Evolutionary conservation across 2,329 filamentous ascomycete genomes (phyloP).

Genomic region (Hirsutella rhossiliensis): DNA sequence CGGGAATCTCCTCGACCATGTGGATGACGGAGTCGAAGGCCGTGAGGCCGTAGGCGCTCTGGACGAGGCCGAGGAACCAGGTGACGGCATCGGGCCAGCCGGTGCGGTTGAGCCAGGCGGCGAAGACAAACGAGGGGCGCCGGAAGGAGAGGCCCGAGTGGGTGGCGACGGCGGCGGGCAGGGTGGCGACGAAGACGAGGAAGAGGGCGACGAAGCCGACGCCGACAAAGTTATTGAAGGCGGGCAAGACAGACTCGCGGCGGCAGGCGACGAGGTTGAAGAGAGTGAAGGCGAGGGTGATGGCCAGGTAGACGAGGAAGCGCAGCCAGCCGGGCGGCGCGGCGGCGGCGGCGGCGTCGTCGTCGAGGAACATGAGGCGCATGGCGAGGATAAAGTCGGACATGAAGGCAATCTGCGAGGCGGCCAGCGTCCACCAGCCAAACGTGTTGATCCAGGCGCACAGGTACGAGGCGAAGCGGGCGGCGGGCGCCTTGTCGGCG

Average conservation of each 20-base stretch:
- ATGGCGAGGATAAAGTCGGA: constrained; percentile 44
- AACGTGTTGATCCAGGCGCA: constrained; percentile 50
- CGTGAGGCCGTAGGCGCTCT: constrained; percentile 41
- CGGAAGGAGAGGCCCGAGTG: constrained; percentile 32
- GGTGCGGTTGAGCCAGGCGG: constrained; percentile 28
- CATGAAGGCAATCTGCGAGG: constrained; percentile 46
- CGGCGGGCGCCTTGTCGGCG: constrained; percentile 20
- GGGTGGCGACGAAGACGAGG: constrained; percentile 34
- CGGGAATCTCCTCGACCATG: constrained; percentile 44
- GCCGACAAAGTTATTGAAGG: constrained; percentile 45
- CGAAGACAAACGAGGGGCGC: constrained; percentile 38
- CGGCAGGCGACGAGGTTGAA: constrained; percentile 41
- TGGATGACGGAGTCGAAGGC: constrained; percentile 48
- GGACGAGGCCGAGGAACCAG: constrained; percentile 46
- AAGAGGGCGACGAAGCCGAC: constrained; percentile 39
- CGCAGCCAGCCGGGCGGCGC: constrained; percentile 36
- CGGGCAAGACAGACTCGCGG: constrained; percentile 22
- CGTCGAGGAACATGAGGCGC: constrained; percentile 37
- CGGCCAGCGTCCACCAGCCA: constrained; percentile 45
- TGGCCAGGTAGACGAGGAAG: constrained; percentile 41
- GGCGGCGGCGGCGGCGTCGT: constrained; percentile 24
- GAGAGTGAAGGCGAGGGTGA: constrained; percentile 32
- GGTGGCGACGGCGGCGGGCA: constrained; percentile 39
- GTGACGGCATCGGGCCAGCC: constrained; percentile 43
- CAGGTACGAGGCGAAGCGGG: constrained; percentile 41